Percentiles rank a stretch among this genome's conserved stretches.
phyloP scores from a whole-genome alignment of 1,139 yeast genomes.

The Yamadazyma taylorii region DNA sequence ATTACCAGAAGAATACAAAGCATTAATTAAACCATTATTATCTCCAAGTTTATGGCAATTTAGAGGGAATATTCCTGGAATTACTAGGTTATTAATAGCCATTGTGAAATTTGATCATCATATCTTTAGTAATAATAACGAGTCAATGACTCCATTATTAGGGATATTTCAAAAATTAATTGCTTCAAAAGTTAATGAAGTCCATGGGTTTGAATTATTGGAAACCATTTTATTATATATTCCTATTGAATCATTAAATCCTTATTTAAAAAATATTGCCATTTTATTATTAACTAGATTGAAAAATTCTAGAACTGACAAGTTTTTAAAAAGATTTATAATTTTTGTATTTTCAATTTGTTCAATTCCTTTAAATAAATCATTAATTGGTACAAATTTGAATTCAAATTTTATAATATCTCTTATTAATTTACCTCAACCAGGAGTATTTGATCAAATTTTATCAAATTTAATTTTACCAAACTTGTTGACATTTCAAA shows the following conservation, averaged over 20 bases:
- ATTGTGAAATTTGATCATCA: constrained; percentile 64
- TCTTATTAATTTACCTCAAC: constrained; percentile 64
- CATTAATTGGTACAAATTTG: constrained; percentile 17
- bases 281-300: constrained; percentile 75
- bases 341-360: constrained; percentile 60
- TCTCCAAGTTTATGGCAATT: constrained; percentile 93
- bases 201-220: constrained; percentile 79
- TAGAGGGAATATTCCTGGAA: constrained; percentile 90
- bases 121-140: constrained; percentile 43
- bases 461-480: constrained; percentile 66
- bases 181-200: constrained; percentile 79
- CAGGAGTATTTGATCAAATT: constrained; percentile 64
- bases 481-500: constrained; percentile 62
- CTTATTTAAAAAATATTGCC: constrained; percentile 72
- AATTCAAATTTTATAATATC: constrained; percentile 54
- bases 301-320: constrained; percentile 79
- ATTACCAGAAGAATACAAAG: constrained; percentile 65
- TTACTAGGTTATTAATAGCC: constrained; percentile 74
- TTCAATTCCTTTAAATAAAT: constrained; percentile 34
- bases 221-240: constrained; percentile 65
- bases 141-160: constrained; percentile 67
- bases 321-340: constrained; percentile 70
- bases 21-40: constrained; percentile 75
- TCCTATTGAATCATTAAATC: constrained; percentile 49
- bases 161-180: constrained; percentile 97